Conservation (phyloP, 768 basidiomycete genomes). For the Strobilomyces confusus region DNA sequence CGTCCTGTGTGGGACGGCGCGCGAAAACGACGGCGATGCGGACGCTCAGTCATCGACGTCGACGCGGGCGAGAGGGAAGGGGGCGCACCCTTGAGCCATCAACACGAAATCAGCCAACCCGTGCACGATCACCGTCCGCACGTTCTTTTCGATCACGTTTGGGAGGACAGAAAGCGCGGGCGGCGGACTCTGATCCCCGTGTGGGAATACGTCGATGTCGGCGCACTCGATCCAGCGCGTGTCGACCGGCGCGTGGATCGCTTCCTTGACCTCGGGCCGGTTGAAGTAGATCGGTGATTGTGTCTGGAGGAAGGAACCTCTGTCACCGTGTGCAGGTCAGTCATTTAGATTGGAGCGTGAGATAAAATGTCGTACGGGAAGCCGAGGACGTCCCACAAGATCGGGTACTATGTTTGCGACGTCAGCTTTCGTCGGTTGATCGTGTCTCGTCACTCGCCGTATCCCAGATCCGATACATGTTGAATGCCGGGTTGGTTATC, state of each 20-base stretch:
- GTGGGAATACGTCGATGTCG: slow-evolving; percentile 53
- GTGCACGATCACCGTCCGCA: slow-evolving; percentile 64
- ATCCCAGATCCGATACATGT: slow-evolving; percentile 76
- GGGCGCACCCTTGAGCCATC: slow-evolving; percentile 65
- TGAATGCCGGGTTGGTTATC: slow-evolving; percentile 67
- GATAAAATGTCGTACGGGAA: slow-evolving; percentile 56
- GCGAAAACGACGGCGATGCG: no score
- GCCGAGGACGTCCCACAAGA: slow-evolving; percentile 78
- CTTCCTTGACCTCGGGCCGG: slow-evolving; percentile 55
- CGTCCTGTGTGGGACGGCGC: no score
- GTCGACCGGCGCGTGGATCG: slow-evolving; percentile 64
- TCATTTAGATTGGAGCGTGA: no score
- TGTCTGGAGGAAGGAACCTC: slow-evolving; percentile 50
- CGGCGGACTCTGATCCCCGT: slow-evolving; percentile 58
- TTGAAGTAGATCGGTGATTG: slow-evolving; percentile 72
- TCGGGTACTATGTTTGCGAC: slow-evolving; percentile 40
- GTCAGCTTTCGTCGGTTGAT: neutral
- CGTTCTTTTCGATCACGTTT: slow-evolving; percentile 71
- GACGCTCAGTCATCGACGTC: no score
- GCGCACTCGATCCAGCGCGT: slow-evolving; percentile 65
- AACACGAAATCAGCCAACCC: slow-evolving; percentile 71
- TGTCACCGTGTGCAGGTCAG: slow-evolving; percentile 18
- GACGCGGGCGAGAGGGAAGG: no score
- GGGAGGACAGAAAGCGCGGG: slow-evolving; percentile 64
- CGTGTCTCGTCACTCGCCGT: slow-evolving; percentile 34